These are phyloP conservation scores for Candida vaughaniae DNA, from an alignment of 805 yeast species.

Conservation along the genomic window DNA sequence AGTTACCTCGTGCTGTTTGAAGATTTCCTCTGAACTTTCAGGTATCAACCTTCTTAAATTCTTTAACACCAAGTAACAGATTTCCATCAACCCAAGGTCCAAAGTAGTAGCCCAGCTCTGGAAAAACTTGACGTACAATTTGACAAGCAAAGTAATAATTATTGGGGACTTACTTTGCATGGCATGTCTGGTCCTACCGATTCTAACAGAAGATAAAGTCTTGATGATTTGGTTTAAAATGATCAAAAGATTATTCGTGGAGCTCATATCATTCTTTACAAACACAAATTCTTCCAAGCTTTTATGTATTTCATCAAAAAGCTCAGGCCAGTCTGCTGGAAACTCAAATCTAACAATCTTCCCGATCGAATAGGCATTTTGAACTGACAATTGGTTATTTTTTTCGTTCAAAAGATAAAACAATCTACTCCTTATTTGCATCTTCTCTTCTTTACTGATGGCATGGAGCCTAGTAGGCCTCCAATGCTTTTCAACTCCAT, in stretches of 20 bases:
- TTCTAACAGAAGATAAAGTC: slow-evolving; percentile 67
- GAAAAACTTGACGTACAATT: slow-evolving; percentile 58
- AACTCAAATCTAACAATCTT: slow-evolving; percentile 80
- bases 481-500: slow-evolving; percentile 86
- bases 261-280: slow-evolving; percentile 44
- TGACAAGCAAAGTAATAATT: slow-evolving; percentile 57
- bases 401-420: slow-evolving; percentile 65
- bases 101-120: slow-evolving; percentile 57
- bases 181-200: slow-evolving; percentile 79
- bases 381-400: slow-evolving; percentile 72
- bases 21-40: slow-evolving; percentile 73
- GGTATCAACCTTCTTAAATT: slow-evolving; percentile 63
- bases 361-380: slow-evolving; percentile 82
- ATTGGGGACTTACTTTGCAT: slow-evolving; percentile 70
- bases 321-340: slow-evolving; percentile 80
- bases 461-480: slow-evolving; percentile 58
- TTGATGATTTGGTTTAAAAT: slow-evolving; percentile 80
- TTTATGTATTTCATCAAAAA: slow-evolving; percentile 63
- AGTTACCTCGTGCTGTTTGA: slow-evolving; percentile 53
- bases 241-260: slow-evolving; percentile 60
- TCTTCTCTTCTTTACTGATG: slow-evolving; percentile 64
- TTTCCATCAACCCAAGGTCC: slow-evolving; percentile 60
- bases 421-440: slow-evolving; percentile 54
- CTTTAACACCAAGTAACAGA: slow-evolving; percentile 77
- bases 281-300: slow-evolving; percentile 45